Conservation (phyloP, 345 rosid species). For the Lumnitzera littorea region DNA sequence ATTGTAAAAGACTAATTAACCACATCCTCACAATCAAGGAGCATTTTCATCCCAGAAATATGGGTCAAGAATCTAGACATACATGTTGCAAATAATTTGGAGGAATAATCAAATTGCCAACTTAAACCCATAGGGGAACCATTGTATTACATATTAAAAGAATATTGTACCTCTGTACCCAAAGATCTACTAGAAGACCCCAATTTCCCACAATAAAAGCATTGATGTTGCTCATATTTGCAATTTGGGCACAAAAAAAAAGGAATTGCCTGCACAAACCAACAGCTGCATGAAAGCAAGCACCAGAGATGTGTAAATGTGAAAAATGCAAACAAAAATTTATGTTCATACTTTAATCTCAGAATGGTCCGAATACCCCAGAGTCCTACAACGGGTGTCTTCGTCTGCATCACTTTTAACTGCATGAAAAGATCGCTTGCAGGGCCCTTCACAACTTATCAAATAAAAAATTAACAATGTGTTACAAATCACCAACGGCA, state of each 20-base stretch:
- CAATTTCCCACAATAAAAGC: constrained; percentile 60
- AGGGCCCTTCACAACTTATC: constrained; percentile 59
- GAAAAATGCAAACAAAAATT: constrained; percentile 9
- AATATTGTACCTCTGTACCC: constrained; percentile 39
- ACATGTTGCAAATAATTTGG: background rate
- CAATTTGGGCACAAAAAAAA: constrained; percentile 50
- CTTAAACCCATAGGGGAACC: background rate
- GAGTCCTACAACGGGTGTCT: constrained; percentile 34
- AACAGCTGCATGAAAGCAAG: constrained; percentile 5
- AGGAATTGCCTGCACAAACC: constrained; percentile 36
- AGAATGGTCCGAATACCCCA: constrained; percentile 33
- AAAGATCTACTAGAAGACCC: constrained; percentile 48
- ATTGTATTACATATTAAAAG: background rate
- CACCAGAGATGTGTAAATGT: background rate
- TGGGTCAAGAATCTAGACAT: too few relatives aligned
- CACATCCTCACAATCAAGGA: too few relatives aligned
- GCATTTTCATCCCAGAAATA: too few relatives aligned
- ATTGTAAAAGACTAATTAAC: too few relatives aligned
- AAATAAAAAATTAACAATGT: constrained; percentile 11
- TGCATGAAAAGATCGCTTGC: constrained; percentile 73
- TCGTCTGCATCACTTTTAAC: constrained; percentile 27
- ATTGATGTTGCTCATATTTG: constrained; percentile 47
- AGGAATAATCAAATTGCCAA: background rate
- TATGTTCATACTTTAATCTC: constrained; percentile 41
- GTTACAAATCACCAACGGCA: background rate